Evolutionary conservation across 495 filamentous ascomycete species (phyloP).

Genomic region (Penicillium egyptiacum): DNA sequence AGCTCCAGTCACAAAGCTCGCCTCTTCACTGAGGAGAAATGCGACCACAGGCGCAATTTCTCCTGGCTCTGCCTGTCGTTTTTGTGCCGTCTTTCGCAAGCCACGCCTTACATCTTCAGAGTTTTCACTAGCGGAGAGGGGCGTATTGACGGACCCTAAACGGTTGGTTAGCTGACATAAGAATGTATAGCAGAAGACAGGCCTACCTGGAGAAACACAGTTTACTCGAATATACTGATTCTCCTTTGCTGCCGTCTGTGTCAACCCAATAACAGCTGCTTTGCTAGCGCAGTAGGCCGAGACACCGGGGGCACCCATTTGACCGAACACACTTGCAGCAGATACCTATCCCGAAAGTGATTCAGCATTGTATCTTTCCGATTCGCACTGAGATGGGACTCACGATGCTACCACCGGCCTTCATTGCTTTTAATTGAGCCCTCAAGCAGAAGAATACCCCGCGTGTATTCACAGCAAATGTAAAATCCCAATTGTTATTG

Average conservation of each 20-base stretch:
- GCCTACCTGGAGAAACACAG: slow-evolving; percentile 22
- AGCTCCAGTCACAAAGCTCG: slow-evolving; percentile 52
- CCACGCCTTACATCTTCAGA: slow-evolving; percentile 18
- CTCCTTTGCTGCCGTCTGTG: slow-evolving; percentile 53
- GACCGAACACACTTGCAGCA: slow-evolving; percentile 50
- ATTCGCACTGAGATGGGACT: slow-evolving; percentile 22
- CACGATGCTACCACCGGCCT: slow-evolving; percentile 50
- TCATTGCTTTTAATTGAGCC: slow-evolving; percentile 48
- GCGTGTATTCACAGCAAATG: slow-evolving; percentile 52
- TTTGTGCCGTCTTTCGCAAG: slow-evolving; percentile 18
- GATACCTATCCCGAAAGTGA: slow-evolving; percentile 11
- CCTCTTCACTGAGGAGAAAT: slow-evolving; percentile 53
- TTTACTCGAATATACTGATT: slow-evolving; percentile 54
- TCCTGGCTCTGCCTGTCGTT: slow-evolving; percentile 38
- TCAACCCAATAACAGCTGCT: slow-evolving; percentile 55
- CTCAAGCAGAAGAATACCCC: slow-evolving; percentile 54
- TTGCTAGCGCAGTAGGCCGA: slow-evolving; percentile 55
- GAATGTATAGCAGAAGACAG: not conserved
- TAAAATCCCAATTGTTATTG: slow-evolving; percentile 47
- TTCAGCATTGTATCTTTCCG: not conserved
- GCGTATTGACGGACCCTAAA: slow-evolving; percentile 20
- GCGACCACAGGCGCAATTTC: slow-evolving; percentile 51
- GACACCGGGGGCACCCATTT: slow-evolving; percentile 42
- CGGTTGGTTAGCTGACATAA: not conserved
- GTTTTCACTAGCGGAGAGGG: slow-evolving; percentile 17